Percentiles rank a stretch among this genome's conserved stretches.
Conservation (phyloP, 2,329 filamentous ascomycete genomes). For the Tympanopsis confertula region DNA sequence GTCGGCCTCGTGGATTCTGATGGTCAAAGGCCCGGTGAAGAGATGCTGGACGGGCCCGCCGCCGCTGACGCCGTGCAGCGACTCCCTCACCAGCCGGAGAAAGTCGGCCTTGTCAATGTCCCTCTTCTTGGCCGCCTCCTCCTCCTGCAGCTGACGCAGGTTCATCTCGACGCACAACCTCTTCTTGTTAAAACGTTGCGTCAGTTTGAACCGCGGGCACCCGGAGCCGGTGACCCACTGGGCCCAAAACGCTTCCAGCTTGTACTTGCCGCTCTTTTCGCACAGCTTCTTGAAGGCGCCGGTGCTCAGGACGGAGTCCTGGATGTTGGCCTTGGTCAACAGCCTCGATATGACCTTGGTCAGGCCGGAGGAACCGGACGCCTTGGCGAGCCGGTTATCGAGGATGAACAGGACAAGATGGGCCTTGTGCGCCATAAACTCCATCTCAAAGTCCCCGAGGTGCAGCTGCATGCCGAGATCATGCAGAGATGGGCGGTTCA, state of each 20-base stretch:
- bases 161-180: conserved; percentile 86
- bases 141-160: conserved; percentile 63
- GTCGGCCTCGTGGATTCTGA: conserved; percentile 94
- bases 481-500: conserved; percentile 70
- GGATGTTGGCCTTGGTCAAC: conserved; percentile 71
- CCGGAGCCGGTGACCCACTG: conserved; percentile 87
- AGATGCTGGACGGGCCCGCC: conserved; percentile 63
- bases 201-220: conserved; percentile 77
- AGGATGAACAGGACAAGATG: conserved; percentile 86
- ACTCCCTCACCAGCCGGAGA: conserved; percentile 73
- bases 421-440: conserved; percentile 85
- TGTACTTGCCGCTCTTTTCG: conserved; percentile 78
- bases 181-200: conserved; percentile 94
- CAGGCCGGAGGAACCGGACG: conserved; percentile 72
- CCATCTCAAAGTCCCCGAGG: conserved; percentile 70
- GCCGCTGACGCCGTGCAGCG: conserved; percentile 55
- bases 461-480: conserved; percentile 69
- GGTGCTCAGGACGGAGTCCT: conserved; percentile 56
- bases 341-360: conserved; percentile 77
- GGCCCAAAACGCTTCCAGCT: conserved; percentile 80
- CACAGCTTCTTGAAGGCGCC: conserved; percentile 72
- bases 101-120: conserved; percentile 63
- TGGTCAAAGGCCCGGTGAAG: conserved; percentile 94
- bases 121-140: conserved; percentile 34
- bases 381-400: conserved; percentile 80